Percentiles rank a stretch among this genome's conserved stretches.
Conservation (phyloP, 306 rosid species). For the Dryas drummondii region DNA sequence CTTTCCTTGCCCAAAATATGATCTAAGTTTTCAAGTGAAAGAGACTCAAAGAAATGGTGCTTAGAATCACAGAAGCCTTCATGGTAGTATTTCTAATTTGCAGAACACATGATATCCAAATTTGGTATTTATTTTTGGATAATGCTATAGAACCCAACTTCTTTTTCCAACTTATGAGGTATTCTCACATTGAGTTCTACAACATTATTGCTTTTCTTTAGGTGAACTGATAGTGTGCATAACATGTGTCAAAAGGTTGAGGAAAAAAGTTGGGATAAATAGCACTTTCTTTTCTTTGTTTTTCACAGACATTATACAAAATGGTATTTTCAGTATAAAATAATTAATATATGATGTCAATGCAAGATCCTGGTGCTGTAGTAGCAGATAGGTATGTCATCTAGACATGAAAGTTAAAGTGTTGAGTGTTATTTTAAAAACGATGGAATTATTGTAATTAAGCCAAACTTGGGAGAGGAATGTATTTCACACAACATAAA, state of each 20-base stretch:
- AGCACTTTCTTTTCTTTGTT: background rate
- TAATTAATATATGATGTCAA: background rate
- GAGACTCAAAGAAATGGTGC: background rate
- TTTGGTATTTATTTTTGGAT: no score
- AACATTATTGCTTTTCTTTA: no score
- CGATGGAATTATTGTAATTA: background rate
- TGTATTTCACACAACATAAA: background rate
- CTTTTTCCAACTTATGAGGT: no score
- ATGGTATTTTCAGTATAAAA: background rate
- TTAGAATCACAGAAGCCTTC: background rate
- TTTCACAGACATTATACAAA: background rate
- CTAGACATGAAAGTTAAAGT: background rate
- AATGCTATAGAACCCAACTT: no score
- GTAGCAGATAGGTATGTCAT: background rate
- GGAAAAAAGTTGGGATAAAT: no score
- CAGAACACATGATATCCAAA: background rate
- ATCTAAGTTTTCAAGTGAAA: background rate
- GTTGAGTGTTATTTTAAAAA: background rate
- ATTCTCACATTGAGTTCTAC: no score
- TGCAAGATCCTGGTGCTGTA: background rate
- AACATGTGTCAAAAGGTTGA: no score
- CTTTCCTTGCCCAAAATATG: background rate
- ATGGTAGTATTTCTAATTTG: background rate
- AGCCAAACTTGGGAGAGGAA: slow-evolving; percentile 9
- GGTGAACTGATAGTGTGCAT: no score